Percentiles rank a stretch among this genome's conserved stretches.
Conservation (phyloP, 441 rosid species). For the Daphne laureola region DNA sequence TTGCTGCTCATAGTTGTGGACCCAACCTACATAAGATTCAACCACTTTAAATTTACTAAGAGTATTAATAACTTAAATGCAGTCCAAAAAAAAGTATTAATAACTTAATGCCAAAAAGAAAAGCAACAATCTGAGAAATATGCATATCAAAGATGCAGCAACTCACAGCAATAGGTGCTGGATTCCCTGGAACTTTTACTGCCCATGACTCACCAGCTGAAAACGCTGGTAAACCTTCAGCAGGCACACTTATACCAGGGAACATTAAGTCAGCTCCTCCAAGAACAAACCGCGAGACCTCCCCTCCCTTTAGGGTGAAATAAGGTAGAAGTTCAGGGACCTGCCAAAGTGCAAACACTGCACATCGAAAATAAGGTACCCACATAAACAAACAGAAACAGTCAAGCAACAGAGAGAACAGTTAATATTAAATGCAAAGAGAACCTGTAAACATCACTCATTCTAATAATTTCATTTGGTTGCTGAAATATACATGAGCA, state of each 20-base stretch:
- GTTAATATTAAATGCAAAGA: neutral
- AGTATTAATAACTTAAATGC: neutral
- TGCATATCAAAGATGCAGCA: slow-evolving; percentile 1
- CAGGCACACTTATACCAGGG: slow-evolving; percentile 71
- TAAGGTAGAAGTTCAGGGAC: slow-evolving; percentile 77
- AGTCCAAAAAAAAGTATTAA: neutral
- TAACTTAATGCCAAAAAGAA: neutral
- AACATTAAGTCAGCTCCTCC: slow-evolving; percentile 99
- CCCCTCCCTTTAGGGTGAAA: slow-evolving; percentile 79
- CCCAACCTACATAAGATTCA: slow-evolving; percentile 55
- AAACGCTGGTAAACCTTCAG: slow-evolving; percentile 69
- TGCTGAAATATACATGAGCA: too few species aligned
- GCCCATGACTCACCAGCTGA: slow-evolving; percentile 79
- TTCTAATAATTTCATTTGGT: too few species aligned
- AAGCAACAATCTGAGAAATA: neutral
- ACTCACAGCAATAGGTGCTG: slow-evolving; percentile 81
- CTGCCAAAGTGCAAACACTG: slow-evolving; percentile 93
- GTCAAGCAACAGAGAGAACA: slow-evolving; percentile 1
- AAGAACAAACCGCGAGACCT: slow-evolving; percentile 76
- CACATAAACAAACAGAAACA: slow-evolving; percentile 3
- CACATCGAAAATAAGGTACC: slow-evolving; percentile 12
- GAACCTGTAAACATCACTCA: too few species aligned
- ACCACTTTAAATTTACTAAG: slow-evolving; percentile 1
- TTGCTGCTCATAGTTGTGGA: slow-evolving; percentile 69
- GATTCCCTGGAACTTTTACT: slow-evolving; percentile 92